Evolutionary conservation across 2,329 filamentous ascomycete genomes (phyloP), one percentile per base, ranked within the genome.

Genomic region (Rugonectria rugulosa): DNA sequence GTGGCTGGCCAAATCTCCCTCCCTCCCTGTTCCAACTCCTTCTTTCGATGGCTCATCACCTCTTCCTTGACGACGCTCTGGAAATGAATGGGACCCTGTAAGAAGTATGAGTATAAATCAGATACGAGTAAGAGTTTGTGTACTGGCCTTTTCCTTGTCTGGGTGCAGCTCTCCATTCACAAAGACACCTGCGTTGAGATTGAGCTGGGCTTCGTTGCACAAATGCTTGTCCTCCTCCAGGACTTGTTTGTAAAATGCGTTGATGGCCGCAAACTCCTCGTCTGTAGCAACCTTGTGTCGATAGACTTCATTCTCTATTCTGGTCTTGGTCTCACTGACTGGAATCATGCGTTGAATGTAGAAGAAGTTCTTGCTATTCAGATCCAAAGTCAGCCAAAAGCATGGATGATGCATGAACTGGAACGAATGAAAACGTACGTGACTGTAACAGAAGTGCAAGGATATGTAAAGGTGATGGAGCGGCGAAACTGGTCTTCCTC

Each of bases 141-240:
- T 6, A 17, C 36, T 45, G n/a, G 59, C 82, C 68, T 84, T 82
- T 70, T 88, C 85, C 67, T 81, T 79, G 36, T 76, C 74, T 0
- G 85, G 84, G 66, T 88, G 85, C 67, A 88, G 73, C 66, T 87
- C 81, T 47, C 85, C 85, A 62, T 83, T 87, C 62, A 85, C 72
- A 57, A 87, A 88, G 40, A 87, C 77, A 3, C 84, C 83, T 0
- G 81, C 77, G 67, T 84, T 81, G 57, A 88, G 75, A 68, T 88
- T 88, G 66, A 75, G 77, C 65, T 88, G 85, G 2, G 83, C 80
- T 11, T 77, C 77, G 54, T 79, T 75, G 73, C 85, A 88, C n/a
- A 88, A 78, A 3, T 80, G 75, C 65, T 87, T 87, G 74, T 88
- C 85, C 67, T 88, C 85, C 4, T 77, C 76, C 79, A 88, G 82